Evolutionary conservation across 441 rosid species (phyloP).

Genomic region (Croton laevigatus): DNA sequence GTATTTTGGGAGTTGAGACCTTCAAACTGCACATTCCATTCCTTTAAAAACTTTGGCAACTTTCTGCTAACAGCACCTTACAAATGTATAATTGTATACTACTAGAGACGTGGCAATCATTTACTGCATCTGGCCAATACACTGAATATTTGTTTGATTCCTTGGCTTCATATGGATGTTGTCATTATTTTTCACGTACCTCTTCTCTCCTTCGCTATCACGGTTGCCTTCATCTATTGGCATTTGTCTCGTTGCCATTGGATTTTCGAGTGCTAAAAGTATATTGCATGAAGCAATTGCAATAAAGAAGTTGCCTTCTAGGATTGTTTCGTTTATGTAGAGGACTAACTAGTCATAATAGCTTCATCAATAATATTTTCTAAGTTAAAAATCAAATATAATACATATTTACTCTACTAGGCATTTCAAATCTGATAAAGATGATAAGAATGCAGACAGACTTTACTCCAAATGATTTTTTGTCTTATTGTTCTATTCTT

Average conservation of each 20-base stretch:
- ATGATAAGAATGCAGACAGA: background rate
- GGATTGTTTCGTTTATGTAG: conserved; percentile 1
- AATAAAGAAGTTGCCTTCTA: background rate
- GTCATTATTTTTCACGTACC: background rate
- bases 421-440: no score
- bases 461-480: no score
- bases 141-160: background rate
- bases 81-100: background rate
- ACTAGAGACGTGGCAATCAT: background rate
- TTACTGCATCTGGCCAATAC: conserved; percentile 4
- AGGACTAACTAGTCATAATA: background rate
- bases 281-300: background rate
- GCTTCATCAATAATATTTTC: background rate
- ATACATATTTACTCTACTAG: no score
- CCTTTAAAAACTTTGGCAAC: background rate
- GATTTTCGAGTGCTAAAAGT: background rate
- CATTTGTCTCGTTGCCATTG: conserved; percentile 4
- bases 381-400: no score
- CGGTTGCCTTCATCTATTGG: conserved; percentile 12
- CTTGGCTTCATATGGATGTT: background rate
- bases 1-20: background rate
- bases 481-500: no score
- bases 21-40: background rate
- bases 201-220: background rate
- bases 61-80: background rate